These are phyloP conservation scores for Apiotrichum gracile DNA, from an alignment of 1,284 basidiomycete genomes.

Conservation along the genomic window DNA sequence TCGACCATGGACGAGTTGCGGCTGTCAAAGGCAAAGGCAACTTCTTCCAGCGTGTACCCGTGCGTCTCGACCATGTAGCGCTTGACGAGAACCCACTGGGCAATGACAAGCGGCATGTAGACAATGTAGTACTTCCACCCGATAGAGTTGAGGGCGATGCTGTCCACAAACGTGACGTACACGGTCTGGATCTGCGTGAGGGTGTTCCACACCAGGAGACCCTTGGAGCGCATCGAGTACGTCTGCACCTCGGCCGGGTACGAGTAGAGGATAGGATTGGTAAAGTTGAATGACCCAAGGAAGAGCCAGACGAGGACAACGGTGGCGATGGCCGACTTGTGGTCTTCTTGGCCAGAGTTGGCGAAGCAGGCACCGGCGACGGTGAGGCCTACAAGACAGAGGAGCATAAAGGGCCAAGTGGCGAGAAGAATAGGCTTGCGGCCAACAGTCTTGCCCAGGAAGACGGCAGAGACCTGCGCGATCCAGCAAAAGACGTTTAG, in stretches of 20 bases:
- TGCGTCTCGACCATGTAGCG: slow-evolving; percentile 44
- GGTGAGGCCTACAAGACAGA: slow-evolving; percentile 38
- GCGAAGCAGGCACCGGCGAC: slow-evolving; percentile 36
- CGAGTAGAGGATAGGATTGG: slow-evolving; percentile 41
- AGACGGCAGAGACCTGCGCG: slow-evolving; percentile 40
- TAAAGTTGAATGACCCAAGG: slow-evolving; percentile 44
- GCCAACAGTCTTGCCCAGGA: slow-evolving; percentile 34
- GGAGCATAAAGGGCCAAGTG: slow-evolving; percentile 42
- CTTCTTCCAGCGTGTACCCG: slow-evolving; percentile 46
- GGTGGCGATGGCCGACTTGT: slow-evolving; percentile 33
- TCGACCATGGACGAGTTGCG: background rate
- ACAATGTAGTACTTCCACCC: slow-evolving; percentile 40
- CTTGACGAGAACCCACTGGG: slow-evolving; percentile 30
- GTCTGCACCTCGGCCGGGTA: slow-evolving; percentile 47
- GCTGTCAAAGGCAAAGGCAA: slow-evolving; percentile 37
- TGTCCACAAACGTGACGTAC: slow-evolving; percentile 34
- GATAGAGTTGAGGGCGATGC: slow-evolving; percentile 44
- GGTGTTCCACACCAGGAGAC: slow-evolving; percentile 47
- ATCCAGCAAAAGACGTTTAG: slow-evolving; percentile 45
- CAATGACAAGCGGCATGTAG: slow-evolving; percentile 31
- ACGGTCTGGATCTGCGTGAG: slow-evolving; percentile 30
- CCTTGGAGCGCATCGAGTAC: slow-evolving; percentile 46
- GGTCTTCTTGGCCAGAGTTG: slow-evolving; percentile 26
- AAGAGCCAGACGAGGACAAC: slow-evolving; percentile 48
- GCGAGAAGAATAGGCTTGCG: slow-evolving; percentile 41